phyloP scores from a whole-genome alignment of 2,329 filamentous ascomycete genomes.

The Paramyrothecium sp. region DNA sequence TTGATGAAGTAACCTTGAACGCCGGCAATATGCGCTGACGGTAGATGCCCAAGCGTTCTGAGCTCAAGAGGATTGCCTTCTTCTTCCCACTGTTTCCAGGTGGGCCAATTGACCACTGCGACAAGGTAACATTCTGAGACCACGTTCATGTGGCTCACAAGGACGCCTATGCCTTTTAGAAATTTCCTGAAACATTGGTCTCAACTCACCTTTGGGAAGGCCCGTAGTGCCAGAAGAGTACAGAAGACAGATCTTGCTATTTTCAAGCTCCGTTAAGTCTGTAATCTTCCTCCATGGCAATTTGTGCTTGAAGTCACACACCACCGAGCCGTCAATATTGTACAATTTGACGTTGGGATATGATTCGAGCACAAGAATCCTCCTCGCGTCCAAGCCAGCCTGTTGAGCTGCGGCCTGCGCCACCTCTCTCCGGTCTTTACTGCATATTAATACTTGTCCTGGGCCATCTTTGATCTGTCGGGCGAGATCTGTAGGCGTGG shows the following conservation, averaged over 20 bases:
- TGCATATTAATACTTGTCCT: conserved; percentile 41
- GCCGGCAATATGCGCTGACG: conserved; percentile 45
- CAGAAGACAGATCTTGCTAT: conserved; percentile 38
- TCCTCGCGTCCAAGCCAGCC: conserved; percentile 37
- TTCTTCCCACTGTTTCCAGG: conserved; percentile 21
- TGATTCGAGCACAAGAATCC: conserved; percentile 51
- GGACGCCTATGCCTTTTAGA: conserved; percentile 26
- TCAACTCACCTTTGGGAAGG: conserved; percentile 36
- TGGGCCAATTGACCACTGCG: conserved; percentile 23
- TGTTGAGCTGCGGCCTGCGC: conserved; percentile 47
- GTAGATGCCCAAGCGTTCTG: conserved; percentile 40
- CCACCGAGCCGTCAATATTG: conserved; percentile 18
- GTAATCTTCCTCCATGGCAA: conserved; percentile 55
- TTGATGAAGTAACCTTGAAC: conserved; percentile 42
- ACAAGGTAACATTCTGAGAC: conserved; percentile 34
- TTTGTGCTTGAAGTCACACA: conserved; percentile 27
- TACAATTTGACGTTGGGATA: conserved; percentile 21
- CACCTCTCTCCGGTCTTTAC: conserved; percentile 43
- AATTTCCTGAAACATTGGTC: neutral
- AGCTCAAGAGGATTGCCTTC: conserved; percentile 23
- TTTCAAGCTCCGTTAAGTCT: conserved; percentile 40
- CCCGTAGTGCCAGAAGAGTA: conserved; percentile 51
- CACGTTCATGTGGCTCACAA: conserved; percentile 43
- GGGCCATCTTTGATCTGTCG: conserved; percentile 39
- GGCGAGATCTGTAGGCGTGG: conserved; percentile 49